These are phyloP conservation scores for Scolecobasidium constrictum DNA, from an alignment of 2,329 filamentous ascomycete genomes.

Conservation along the genomic window DNA sequence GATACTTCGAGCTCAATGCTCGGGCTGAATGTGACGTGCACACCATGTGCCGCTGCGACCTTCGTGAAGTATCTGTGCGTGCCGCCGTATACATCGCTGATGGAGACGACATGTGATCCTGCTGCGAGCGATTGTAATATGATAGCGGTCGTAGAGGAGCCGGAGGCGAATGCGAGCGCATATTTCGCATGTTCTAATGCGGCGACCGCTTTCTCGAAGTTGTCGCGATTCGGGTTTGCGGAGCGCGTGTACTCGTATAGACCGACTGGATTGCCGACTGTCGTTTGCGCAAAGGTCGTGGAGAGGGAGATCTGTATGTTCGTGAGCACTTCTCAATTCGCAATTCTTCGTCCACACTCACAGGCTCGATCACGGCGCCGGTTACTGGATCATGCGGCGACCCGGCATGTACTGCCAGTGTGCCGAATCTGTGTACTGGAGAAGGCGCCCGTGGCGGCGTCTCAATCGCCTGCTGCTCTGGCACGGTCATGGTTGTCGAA, in stretches of 20 bases:
- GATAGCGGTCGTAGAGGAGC: conserved; percentile 84
- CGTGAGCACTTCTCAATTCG: not conserved
- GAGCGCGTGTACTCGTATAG: conserved; percentile 88
- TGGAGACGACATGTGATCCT: conserved; percentile 88
- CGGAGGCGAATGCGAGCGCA: conserved; percentile 88
- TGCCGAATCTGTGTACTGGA: conserved; percentile 75
- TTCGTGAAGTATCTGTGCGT: conserved; percentile 99
- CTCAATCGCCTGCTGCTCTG: conserved; percentile 46
- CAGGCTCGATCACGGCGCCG: conserved; percentile 86
- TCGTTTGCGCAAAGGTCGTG: conserved; percentile 88
- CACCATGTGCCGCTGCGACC: conserved; percentile 86
- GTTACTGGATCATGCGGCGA: conserved; percentile 82
- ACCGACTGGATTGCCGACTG: conserved; percentile 79
- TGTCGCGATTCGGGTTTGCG: conserved; percentile 83
- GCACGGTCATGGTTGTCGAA: conserved; percentile 22
- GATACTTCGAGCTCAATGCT: conserved; percentile 82
- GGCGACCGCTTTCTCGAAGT: conserved; percentile 87
- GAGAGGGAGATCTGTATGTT: conserved; percentile 68
- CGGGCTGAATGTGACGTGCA: conserved; percentile 88
- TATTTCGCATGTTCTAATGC: conserved; percentile 87
- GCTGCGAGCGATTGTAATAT: conserved; percentile 87
- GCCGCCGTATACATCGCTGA: conserved; percentile 95
- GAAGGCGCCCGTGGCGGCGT: conserved; percentile 65
- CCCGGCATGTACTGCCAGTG: conserved; percentile 88
- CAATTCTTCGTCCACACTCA: conserved; percentile 21